Conservation (phyloP, 2,329 filamentous ascomycete genomes). For the Fusarium sp. region DNA sequence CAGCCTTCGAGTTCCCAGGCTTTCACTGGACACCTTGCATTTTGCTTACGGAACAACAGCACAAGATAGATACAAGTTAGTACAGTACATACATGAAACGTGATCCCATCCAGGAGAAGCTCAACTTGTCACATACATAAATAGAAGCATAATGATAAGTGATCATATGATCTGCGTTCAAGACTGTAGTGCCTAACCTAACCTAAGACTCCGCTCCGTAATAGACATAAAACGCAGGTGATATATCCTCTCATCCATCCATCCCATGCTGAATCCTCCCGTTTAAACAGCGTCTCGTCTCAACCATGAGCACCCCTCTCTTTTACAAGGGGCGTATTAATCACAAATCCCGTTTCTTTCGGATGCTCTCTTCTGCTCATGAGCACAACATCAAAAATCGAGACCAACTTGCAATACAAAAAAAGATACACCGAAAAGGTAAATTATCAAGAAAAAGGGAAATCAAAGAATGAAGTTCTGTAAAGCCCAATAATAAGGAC, state of each 20-base stretch:
- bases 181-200: slow-evolving; percentile 40
- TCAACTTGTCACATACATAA: not conserved
- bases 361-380: slow-evolving; percentile 21
- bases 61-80: not conserved
- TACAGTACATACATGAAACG: not conserved
- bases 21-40: not conserved
- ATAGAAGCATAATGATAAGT: slow-evolving; percentile 2
- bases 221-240: slow-evolving; percentile 44
- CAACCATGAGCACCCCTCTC: slow-evolving; percentile 36
- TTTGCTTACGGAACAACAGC: not conserved
- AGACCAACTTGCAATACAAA: slow-evolving; percentile 38
- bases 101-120: not conserved
- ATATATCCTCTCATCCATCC: slow-evolving; percentile 40
- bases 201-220: slow-evolving; percentile 44
- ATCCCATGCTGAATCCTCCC: slow-evolving; percentile 24
- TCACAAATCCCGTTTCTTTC: slow-evolving; percentile 27
- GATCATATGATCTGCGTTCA: slow-evolving; percentile 44
- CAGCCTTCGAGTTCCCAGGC: slow-evolving; percentile 2
- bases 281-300: slow-evolving; percentile 29
- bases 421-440: slow-evolving; percentile 47
- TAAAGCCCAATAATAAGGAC: slow-evolving; percentile 42
- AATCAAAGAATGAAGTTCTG: slow-evolving; percentile 46
- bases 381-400: slow-evolving; percentile 33
- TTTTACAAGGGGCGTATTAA: slow-evolving; percentile 36
- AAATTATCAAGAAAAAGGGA: slow-evolving; percentile 48